Evolutionary conservation across 2,329 filamentous ascomycete species (phyloP).

Genomic region (Pochonia chlamydosporia): DNA sequence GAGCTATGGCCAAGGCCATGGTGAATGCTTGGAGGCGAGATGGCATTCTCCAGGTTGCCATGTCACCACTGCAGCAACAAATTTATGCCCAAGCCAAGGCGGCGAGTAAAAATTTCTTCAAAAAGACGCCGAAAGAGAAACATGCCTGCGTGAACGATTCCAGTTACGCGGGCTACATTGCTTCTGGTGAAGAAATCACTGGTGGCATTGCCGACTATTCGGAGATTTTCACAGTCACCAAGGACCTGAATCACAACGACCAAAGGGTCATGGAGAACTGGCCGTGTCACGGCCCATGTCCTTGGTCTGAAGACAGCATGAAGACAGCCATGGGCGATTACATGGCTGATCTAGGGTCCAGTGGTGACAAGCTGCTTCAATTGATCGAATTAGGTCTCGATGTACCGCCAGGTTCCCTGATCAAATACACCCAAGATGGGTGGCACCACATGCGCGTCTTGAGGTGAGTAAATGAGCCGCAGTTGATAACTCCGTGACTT

Average conservation of each 20-base stretch:
- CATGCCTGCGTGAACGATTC: conserved; percentile 35
- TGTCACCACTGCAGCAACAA: conserved; percentile 26
- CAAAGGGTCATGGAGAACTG: conserved; percentile 33
- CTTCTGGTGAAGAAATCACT: conserved; percentile 42
- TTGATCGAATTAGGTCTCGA: conserved; percentile 40
- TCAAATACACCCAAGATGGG: conserved; percentile 37
- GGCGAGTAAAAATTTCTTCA: conserved; percentile 34
- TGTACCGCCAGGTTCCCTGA: conserved; percentile 33
- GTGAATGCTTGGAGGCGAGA: conserved; percentile 36
- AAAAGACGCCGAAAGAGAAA: conserved; percentile 29
- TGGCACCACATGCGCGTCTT: conserved; percentile 47
- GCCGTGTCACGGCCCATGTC: conserved; percentile 44
- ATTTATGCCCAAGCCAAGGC: conserved; percentile 30
- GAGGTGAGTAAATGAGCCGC: conserved; percentile 22
- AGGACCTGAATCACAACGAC: conserved; percentile 35
- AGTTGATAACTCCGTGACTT: too few relatives aligned
- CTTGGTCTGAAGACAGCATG: conserved; percentile 39
- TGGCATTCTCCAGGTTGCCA: conserved; percentile 41
- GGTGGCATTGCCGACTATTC: conserved; percentile 44
- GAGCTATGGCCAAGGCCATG: conserved; percentile 32
- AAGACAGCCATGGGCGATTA: conserved; percentile 32
- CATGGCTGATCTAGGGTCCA: conserved; percentile 32
- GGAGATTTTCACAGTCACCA: conserved; percentile 47
- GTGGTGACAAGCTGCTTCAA: conserved; percentile 38
- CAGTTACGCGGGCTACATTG: conserved; percentile 44